Evolutionary conservation across 345 rosid genomes (phyloP), one percentile per base, ranked within the genome.

Genomic region (Balakata baccata): DNA sequence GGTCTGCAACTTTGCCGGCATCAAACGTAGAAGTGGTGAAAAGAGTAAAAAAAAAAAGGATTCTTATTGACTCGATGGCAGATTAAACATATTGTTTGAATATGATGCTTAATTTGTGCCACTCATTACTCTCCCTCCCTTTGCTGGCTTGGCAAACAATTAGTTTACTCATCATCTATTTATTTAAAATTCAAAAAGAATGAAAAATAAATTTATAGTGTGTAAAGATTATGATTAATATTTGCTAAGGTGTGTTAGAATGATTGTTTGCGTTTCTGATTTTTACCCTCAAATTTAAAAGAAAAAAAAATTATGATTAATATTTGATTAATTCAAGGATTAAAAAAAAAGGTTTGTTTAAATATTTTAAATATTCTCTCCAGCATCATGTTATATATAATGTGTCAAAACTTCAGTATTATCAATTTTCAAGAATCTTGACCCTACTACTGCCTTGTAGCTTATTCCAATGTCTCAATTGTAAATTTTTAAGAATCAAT

Each of bases 1-100:
- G 57, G 70, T 39, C 56, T 49, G 5, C 70, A 66, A 23, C 57
- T 66, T 69, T 69, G 73, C 43, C 20, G 39, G 52, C 74, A 57
- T 6, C 39, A 25, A 12, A 60, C 67, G 37, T 37, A 60, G 49
- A 72, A 53, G 20, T 6, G 20, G 16, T 23, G 9, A 18, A 56
- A 39, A 14, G 56, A 49, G 34, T 29, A n/a, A 52, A 37, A 8
- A 4, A 46, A 23, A 60, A 25, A 61, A 59, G 66, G 67, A 71
- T 17, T 60, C 74, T 29, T 0, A 25, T 18, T 17, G 12, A 54
- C 57, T n/a, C 38, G 43, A 71, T 13, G 38, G 5, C 3, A 22
- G 7, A 61, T 59, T 58, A 50, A 17, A 52, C 29, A 29, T 52
- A 25, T 52, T 68, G 46, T 70, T 70, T 56, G 63, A 20, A 43